Evolutionary conservation across 495 filamentous ascomycete species (phyloP).

Genomic region (Cairneyella variabilis): DNA sequence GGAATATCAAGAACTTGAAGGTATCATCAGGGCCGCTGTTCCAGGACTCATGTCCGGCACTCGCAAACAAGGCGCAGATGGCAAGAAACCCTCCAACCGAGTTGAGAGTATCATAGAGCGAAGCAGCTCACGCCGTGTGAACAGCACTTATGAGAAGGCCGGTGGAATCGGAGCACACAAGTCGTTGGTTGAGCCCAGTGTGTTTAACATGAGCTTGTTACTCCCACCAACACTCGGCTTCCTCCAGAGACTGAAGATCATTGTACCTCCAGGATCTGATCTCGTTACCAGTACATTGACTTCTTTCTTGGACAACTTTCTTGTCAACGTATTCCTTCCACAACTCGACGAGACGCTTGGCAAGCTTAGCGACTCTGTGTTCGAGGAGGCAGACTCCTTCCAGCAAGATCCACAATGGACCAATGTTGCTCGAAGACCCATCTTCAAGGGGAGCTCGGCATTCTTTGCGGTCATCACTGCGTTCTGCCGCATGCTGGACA

Average conservation of each 20-base stretch:
- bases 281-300: conserved; percentile 84
- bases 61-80: conserved; percentile 44
- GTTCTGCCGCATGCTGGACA: conserved; percentile 92
- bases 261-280: conserved; percentile 81
- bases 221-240: conserved; percentile 93
- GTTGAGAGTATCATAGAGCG: conserved; percentile 29
- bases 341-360: conserved; percentile 93
- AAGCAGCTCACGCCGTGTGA: conserved; percentile 38
- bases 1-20: conserved; percentile 86
- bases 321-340: conserved; percentile 96
- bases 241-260: conserved; percentile 82
- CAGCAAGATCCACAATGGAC: conserved; percentile 82
- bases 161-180: conserved; percentile 55
- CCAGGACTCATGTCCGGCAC: conserved; percentile 86
- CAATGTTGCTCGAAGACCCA: conserved; percentile 68
- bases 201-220: conserved; percentile 95
- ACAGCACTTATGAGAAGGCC: conserved; percentile 39
- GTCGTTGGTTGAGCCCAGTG: conserved; percentile 87
- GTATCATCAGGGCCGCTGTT: conserved; percentile 84
- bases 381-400: conserved; percentile 83
- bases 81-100: conserved; percentile 33
- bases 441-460: conserved; percentile 88
- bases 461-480: conserved; percentile 84
- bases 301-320: conserved; percentile 95
- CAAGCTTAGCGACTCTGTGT: conserved; percentile 77